These are phyloP conservation scores for Parietichytrium sp. DNA, from an alignment of 108 stramenopile genomes.

Conservation along the genomic window DNA sequence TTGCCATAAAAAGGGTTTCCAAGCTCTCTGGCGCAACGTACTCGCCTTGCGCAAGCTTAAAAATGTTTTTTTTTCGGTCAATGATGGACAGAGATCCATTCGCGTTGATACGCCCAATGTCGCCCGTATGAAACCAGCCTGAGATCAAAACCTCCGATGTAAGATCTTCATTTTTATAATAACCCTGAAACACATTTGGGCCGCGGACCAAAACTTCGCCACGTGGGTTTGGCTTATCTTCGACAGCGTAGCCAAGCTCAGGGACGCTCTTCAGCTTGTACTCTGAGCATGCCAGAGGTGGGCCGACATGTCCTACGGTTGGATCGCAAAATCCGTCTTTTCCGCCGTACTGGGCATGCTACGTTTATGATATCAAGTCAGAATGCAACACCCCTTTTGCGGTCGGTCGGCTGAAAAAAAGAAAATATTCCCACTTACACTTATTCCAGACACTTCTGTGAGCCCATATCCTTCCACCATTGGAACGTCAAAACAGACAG, in stretches of 20 bases:
- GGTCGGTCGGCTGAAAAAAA: too few species aligned
- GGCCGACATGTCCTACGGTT: constrained; percentile 5
- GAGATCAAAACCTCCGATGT: constrained; percentile 75
- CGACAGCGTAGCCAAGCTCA: background rate
- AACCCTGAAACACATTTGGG: constrained; percentile 68
- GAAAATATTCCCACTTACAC: too few species aligned
- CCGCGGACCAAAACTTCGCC: constrained; percentile 75
- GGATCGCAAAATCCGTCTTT: background rate
- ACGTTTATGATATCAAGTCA: too few species aligned
- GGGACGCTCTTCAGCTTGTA: constrained; percentile 28
- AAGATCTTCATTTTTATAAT: constrained; percentile 78
- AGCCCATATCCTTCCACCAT: constrained; percentile 12
- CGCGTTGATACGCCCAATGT: constrained; percentile 78
- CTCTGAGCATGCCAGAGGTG: constrained; percentile 25
- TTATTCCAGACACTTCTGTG: background rate
- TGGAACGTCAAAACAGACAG: constrained; percentile 7
- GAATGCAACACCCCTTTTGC: too few species aligned
- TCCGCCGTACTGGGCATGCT: constrained; percentile 19
- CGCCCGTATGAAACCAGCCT: constrained; percentile 80
- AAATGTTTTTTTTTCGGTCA: constrained; percentile 86
- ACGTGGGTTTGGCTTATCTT: constrained; percentile 22
- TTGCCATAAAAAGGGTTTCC: constrained; percentile 76
- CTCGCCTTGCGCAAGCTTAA: constrained; percentile 88
- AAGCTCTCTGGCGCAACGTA: constrained; percentile 84
- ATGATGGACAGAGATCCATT: constrained; percentile 80